Conservation (phyloP, 768 basidiomycete genomes). For the Termitomyces sp. region DNA sequence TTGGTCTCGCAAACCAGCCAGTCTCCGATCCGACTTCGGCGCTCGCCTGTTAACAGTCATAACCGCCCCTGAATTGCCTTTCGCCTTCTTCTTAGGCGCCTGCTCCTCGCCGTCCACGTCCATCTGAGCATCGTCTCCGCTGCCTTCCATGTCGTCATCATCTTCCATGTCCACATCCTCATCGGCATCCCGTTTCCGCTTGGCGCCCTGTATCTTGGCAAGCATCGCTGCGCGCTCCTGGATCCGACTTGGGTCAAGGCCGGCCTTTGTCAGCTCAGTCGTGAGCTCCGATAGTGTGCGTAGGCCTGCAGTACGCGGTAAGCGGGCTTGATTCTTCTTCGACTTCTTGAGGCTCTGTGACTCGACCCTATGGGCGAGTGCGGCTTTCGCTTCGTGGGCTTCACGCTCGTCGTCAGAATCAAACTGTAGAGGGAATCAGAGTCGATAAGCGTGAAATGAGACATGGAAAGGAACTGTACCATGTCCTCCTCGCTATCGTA, state of each 20-base stretch:
- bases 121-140: constrained; percentile 37
- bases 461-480: constrained; percentile 36
- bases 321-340: constrained; percentile 77
- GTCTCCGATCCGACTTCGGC: constrained; percentile 69
- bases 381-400: constrained; percentile 53
- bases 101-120: constrained; percentile 49
- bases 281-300: constrained; percentile 76
- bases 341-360: constrained; percentile 82
- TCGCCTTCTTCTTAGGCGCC: constrained; percentile 54
- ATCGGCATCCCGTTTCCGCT: constrained; percentile 61
- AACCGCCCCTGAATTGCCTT: constrained; percentile 57
- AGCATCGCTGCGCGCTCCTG: constrained; percentile 85
- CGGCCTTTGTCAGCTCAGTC: constrained; percentile 77
- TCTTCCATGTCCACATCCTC: constrained; percentile 62
- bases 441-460: background rate
- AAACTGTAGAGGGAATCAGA: constrained; percentile 32
- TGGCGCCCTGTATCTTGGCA: constrained; percentile 67
- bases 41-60: constrained; percentile 45
- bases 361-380: constrained; percentile 63
- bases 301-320: constrained; percentile 73
- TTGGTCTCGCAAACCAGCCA: constrained; percentile 77
- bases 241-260: constrained; percentile 83
- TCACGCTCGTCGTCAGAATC: constrained; percentile 80
- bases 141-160: constrained; percentile 41
- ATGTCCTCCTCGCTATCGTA: constrained; percentile 90